phyloP scores from a whole-genome alignment of 2,329 filamentous ascomycete genomes.

The Sclerotinia trifoliorum region DNA sequence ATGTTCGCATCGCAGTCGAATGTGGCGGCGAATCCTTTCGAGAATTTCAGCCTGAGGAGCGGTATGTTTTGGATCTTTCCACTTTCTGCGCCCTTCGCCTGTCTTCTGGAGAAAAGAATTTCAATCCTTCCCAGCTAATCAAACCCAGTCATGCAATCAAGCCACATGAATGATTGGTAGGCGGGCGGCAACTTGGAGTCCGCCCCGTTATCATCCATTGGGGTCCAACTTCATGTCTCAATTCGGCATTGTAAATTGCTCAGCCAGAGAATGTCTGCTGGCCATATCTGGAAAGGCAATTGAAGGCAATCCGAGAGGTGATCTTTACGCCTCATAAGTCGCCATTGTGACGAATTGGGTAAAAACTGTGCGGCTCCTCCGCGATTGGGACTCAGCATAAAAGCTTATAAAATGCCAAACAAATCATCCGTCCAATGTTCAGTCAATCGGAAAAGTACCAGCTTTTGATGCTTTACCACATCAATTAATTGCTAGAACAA shows the following conservation, averaged over 20 bases:
- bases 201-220: neutral
- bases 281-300: neutral
- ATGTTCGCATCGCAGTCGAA: neutral
- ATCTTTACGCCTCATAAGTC: neutral
- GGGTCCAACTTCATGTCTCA: neutral
- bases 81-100: neutral
- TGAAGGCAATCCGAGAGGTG: neutral
- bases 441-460: neutral
- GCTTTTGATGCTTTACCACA: neutral
- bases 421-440: neutral
- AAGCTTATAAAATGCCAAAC: neutral
- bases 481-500: neutral
- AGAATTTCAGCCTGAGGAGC: neutral
- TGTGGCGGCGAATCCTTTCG: slow-evolving; percentile 4
- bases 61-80: neutral
- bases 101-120: neutral
- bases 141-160: neutral
- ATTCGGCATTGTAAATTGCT: neutral
- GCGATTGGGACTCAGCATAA: neutral
- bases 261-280: neutral
- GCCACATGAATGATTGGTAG: neutral
- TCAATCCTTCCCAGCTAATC: neutral
- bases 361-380: neutral
- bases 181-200: neutral
- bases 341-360: neutral